Percentiles rank a stretch among this genome's conserved stretches.
phyloP scores from a whole-genome alignment of 2,329 filamentous ascomycete species.

The Aspergillus chevalieri region DNA sequence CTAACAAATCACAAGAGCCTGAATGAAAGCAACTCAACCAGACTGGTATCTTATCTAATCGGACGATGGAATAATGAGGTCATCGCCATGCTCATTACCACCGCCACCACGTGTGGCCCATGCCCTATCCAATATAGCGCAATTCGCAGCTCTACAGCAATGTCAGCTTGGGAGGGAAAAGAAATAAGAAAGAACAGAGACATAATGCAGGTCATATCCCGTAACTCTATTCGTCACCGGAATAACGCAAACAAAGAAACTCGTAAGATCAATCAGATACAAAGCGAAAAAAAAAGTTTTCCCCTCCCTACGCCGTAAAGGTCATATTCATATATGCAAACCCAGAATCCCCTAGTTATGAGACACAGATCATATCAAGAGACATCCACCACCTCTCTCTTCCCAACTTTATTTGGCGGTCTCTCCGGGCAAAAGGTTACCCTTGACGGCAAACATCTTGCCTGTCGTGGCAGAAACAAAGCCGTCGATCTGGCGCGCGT shows the following conservation, averaged over 20 bases:
- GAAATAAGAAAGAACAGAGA: background rate
- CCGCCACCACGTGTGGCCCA: constrained; percentile 4
- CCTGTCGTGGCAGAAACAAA: constrained; percentile 86
- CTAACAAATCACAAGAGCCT: constrained; percentile 1
- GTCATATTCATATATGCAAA: constrained; percentile 29
- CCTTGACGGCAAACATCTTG: constrained; percentile 97
- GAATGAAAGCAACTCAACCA: background rate
- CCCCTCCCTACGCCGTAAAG: constrained; percentile 39
- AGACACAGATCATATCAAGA: constrained; percentile 17
- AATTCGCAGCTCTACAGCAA: background rate
- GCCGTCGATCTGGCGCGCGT: constrained; percentile 92
- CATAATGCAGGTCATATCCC: constrained; percentile 12
- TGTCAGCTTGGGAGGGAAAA: background rate
- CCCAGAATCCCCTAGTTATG: constrained; percentile 24
- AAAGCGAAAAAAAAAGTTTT: constrained; percentile 22
- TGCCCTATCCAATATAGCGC: constrained; percentile 3
- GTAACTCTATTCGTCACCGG: constrained; percentile 25
- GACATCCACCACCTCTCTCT: constrained; percentile 7
- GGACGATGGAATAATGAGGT: constrained; percentile 5
- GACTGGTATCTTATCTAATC: constrained; percentile 9
- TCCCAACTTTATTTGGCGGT: constrained; percentile 24
- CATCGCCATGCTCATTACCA: background rate
- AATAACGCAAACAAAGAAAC: constrained; percentile 24
- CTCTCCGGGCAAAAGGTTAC: constrained; percentile 57
- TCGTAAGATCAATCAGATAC: constrained; percentile 35